A percentile compares a stretch with the other conserved stretches of the same genome.
phyloP scores from a whole-genome alignment of 345 rosid species.

The Heritiera fomes region DNA sequence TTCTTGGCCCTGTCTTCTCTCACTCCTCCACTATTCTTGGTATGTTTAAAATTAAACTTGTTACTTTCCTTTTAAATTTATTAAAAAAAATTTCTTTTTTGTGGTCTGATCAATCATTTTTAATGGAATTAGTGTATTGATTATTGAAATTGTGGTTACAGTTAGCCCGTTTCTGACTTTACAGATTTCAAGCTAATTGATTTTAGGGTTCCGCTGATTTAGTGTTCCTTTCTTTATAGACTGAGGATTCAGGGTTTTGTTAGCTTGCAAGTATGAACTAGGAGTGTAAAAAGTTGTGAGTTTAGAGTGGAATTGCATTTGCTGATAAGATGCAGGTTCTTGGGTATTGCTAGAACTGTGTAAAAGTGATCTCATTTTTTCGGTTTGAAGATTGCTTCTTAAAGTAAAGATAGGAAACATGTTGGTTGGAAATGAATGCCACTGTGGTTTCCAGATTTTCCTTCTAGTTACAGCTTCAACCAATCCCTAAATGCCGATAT shows the following conservation, averaged over 20 bases:
- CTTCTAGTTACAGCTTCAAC: background rate
- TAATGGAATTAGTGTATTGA: background rate
- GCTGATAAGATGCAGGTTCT: background rate
- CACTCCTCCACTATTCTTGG: conserved; percentile 87
- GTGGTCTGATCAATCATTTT: background rate
- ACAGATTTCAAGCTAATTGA: background rate
- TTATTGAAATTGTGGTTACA: no score
- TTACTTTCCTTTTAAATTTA: background rate
- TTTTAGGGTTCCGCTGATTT: background rate
- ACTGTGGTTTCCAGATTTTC: background rate
- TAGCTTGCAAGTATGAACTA: background rate
- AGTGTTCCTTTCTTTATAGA: background rate
- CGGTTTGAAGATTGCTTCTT: background rate
- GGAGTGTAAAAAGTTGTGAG: background rate
- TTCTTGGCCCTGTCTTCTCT: conserved; percentile 91
- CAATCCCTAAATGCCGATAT: background rate
- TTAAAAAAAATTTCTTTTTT: background rate
- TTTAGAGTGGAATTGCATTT: background rate
- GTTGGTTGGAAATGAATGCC: background rate
- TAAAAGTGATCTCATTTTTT: background rate
- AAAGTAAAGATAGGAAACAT: background rate
- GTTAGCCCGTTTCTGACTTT: no score
- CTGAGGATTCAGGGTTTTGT: background rate
- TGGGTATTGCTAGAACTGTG: background rate
- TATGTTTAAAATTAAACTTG: conserved; percentile 6